Conservation (phyloP, 352 stramenopile genomes). For the Phytophthora sansomeana region DNA sequence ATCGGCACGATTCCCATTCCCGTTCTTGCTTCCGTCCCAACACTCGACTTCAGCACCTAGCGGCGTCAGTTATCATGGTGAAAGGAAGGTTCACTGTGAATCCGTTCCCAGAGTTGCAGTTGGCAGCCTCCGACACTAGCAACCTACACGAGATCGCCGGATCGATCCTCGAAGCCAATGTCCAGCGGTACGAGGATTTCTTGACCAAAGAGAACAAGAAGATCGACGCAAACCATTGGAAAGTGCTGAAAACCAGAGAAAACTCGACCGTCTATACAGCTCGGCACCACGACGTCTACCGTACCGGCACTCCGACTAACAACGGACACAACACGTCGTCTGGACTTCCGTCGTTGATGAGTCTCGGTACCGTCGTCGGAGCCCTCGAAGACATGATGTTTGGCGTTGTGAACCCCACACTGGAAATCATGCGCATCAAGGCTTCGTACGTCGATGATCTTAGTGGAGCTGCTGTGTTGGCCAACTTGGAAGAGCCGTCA, state of each 20-base stretch:
- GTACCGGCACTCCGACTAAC: conserved; percentile 4
- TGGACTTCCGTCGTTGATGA: conserved; percentile 34
- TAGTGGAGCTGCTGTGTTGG: conserved; percentile 35
- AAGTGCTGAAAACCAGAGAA: conserved; percentile 42
- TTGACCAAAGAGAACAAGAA: conserved; percentile 42
- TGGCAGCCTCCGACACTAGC: conserved; percentile 24
- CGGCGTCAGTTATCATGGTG: conserved; percentile 35
- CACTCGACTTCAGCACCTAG: conserved; percentile 3
- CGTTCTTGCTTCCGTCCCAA: conserved; percentile 17
- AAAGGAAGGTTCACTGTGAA: conserved; percentile 44
- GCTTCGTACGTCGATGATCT: conserved; percentile 44
- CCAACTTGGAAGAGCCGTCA: conserved; percentile 37
- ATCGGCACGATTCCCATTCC: conserved; percentile 6
- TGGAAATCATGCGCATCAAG: conserved; percentile 49
- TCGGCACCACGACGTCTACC: conserved; percentile 32
- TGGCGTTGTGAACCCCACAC: conserved; percentile 38
- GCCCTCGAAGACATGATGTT: conserved; percentile 50
- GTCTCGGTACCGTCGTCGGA: conserved; percentile 32
- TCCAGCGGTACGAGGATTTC: conserved; percentile 39
- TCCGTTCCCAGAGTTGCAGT: conserved; percentile 36
- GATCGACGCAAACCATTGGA: conserved; percentile 39
- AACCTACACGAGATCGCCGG: conserved; percentile 36
- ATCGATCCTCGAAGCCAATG: conserved; percentile 33
- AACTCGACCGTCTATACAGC: conserved; percentile 43
- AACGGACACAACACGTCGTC: conserved; percentile 3